Evolutionary conservation across 108 stramenopile genomes (phyloP).

Genomic region (Chaetoceros tenuissimus): DNA sequence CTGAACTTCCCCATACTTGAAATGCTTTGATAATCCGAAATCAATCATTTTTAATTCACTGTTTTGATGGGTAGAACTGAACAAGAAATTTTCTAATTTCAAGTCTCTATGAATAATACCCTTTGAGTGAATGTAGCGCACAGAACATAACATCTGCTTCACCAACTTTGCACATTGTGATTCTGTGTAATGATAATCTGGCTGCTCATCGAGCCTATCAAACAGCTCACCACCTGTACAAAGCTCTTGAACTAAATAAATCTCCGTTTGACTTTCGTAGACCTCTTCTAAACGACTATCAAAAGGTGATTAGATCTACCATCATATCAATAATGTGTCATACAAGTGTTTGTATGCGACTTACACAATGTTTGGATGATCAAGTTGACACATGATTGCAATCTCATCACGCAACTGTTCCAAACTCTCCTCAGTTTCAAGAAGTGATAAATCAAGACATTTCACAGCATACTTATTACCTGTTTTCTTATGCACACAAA

Average conservation of each 20-base stretch:
- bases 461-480: constrained; percentile 75
- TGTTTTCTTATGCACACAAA: constrained; percentile 61
- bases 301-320: too few species aligned
- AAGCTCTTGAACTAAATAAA: constrained; percentile 88
- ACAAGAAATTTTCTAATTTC: constrained; percentile 92
- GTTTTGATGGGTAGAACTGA: constrained; percentile 46
- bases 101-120: constrained; percentile 86
- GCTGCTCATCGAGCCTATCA: constrained; percentile 86
- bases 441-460: constrained; percentile 70
- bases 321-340: too few species aligned
- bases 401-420: constrained; percentile 76
- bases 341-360: not conserved
- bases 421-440: constrained; percentile 64
- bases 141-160: constrained; percentile 84
- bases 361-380: constrained; percentile 76
- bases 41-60: constrained; percentile 94
- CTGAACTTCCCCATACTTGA: constrained; percentile 73
- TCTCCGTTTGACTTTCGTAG: constrained; percentile 70
- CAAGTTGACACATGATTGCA: constrained; percentile 85
- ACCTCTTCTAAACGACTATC: constrained; percentile 59
- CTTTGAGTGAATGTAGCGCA: constrained; percentile 88
- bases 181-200: constrained; percentile 90
- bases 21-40: constrained; percentile 93
- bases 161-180: constrained; percentile 78
- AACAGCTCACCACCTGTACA: constrained; percentile 95